A percentile compares a stretch with the other conserved stretches of the same genome.
These are phyloP conservation scores for Stromatinia cepivora DNA, from an alignment of 2,329 filamentous ascomycete genomes.

Conservation along the genomic window DNA sequence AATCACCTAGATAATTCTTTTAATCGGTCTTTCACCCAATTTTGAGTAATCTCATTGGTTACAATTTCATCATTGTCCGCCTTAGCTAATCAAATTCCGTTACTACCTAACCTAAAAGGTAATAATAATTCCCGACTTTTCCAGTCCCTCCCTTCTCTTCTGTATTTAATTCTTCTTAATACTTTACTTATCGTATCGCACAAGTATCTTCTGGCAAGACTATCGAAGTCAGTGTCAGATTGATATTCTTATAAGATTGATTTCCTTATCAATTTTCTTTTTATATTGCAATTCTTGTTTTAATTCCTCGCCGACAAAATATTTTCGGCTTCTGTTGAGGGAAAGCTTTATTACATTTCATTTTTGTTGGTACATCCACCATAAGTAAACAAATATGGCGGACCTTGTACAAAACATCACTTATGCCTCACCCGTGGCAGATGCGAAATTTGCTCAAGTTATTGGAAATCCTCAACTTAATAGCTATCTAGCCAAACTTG, in stretches of 20 bases:
- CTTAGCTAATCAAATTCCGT: constrained; percentile 10
- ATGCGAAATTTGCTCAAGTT: constrained; percentile 37
- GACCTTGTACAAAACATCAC: constrained; percentile 34
- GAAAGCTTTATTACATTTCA: not conserved
- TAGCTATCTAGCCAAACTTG: constrained; percentile 31
- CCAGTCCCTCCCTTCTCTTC: not conserved
- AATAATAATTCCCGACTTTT: constrained; percentile 5
- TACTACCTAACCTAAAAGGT: not conserved
- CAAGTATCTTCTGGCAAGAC: constrained; percentile 3
- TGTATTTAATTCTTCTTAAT: not conserved
- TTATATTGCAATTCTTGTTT: not conserved
- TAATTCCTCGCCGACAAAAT: not conserved
- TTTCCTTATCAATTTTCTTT: not conserved
- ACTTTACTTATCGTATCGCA: not conserved
- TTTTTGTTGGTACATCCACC: not conserved
- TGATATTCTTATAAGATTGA: not conserved
- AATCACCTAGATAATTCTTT: not conserved
- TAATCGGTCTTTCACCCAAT: constrained; percentile 1
- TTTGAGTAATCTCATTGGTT: not conserved
- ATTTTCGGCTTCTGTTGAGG: not conserved
- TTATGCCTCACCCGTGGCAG: constrained; percentile 40
- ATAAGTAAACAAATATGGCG: constrained; percentile 7
- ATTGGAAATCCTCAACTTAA: constrained; percentile 35
- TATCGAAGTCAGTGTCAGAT: not conserved
- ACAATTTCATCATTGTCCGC: not conserved